Evolutionary conservation across 768 basidiomycete genomes (phyloP).

Genomic region (Auricularia cornea): DNA sequence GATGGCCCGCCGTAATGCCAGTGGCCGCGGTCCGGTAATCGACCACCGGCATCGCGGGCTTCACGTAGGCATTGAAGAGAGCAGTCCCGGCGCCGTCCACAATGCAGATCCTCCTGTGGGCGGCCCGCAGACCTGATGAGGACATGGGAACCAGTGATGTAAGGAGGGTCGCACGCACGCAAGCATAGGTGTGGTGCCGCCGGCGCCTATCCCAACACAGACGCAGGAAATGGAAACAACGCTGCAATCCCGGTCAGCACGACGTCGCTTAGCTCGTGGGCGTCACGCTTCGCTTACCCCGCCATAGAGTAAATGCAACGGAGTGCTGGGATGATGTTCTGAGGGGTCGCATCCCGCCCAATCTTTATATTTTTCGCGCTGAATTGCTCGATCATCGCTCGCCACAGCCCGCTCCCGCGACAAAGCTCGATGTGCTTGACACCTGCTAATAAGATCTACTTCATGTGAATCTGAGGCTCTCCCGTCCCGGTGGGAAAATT

Average conservation of each 20-base stretch:
- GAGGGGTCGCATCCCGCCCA: too few relatives aligned
- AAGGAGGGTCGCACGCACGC: neutral
- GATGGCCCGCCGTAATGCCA: constrained; percentile 32
- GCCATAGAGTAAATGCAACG: neutral
- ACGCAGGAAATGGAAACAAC: neutral
- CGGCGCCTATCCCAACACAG: neutral
- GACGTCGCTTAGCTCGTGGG: neutral
- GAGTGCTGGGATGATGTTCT: too few relatives aligned
- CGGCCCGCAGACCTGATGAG: neutral
- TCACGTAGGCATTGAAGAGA: constrained; percentile 43
- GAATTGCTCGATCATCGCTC: too few relatives aligned
- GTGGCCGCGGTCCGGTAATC: constrained; percentile 67
- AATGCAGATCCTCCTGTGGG: constrained; percentile 40
- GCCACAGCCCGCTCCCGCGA: too few relatives aligned
- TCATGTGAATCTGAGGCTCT: too few relatives aligned
- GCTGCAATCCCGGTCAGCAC: neutral
- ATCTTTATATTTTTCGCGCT: too few relatives aligned
- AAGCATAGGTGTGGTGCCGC: neutral
- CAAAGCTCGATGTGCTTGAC: too few relatives aligned
- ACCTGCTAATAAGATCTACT: too few relatives aligned
- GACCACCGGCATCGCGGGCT: constrained; percentile 53
- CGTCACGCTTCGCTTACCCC: neutral
- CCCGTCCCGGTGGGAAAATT: too few relatives aligned
- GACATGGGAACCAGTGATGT: neutral
- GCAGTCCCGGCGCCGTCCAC: constrained; percentile 39